These are phyloP conservation scores for Sarocladiaceae sp. DNA, from an alignment of 2,329 filamentous ascomycete genomes.

Conservation along the genomic window DNA sequence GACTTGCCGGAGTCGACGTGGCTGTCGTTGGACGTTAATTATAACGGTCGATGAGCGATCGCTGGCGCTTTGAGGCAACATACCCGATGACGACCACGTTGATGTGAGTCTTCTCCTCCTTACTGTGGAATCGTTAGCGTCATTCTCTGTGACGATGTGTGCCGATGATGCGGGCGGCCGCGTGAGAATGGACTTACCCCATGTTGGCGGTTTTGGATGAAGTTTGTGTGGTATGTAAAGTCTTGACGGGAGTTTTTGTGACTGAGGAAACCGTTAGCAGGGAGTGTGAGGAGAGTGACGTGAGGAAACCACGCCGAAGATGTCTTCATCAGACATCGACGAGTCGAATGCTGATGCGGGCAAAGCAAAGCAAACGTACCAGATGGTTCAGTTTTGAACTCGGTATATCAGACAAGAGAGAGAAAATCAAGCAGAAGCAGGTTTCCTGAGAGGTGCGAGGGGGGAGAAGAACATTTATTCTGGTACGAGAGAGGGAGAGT, in stretches of 20 bases:
- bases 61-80: slow-evolving; percentile 20
- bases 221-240: slow-evolving; percentile 11
- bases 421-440: slow-evolving; percentile 30
- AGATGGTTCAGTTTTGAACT: slow-evolving; percentile 39
- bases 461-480: too few relatives aligned
- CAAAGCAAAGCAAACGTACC: too few relatives aligned
- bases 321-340: too few relatives aligned
- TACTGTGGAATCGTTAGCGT: slow-evolving; percentile 50
- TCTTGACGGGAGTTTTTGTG: slow-evolving; percentile 11
- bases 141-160: not conserved
- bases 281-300: slow-evolving; percentile 2
- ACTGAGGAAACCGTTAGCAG: not conserved
- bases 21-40: slow-evolving; percentile 35
- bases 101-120: slow-evolving; percentile 92
- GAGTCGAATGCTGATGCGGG: slow-evolving; percentile 21
- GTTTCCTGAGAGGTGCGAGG: slow-evolving; percentile 27
- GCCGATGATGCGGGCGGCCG: too few relatives aligned
- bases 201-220: slow-evolving; percentile 28
- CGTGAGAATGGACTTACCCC: slow-evolving; percentile 19
- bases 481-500: too few relatives aligned
- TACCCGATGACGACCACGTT: slow-evolving; percentile 86
- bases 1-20: slow-evolving; percentile 99
- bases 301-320: too few relatives aligned
- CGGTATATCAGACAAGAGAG: slow-evolving; percentile 38
- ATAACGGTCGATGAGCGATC: slow-evolving; percentile 18